Evolutionary conservation across 2,329 filamentous ascomycete species (phyloP), one percentile per base, ranked within the genome.

Genomic region (Lasiodiplodia hormozganensis): DNA sequence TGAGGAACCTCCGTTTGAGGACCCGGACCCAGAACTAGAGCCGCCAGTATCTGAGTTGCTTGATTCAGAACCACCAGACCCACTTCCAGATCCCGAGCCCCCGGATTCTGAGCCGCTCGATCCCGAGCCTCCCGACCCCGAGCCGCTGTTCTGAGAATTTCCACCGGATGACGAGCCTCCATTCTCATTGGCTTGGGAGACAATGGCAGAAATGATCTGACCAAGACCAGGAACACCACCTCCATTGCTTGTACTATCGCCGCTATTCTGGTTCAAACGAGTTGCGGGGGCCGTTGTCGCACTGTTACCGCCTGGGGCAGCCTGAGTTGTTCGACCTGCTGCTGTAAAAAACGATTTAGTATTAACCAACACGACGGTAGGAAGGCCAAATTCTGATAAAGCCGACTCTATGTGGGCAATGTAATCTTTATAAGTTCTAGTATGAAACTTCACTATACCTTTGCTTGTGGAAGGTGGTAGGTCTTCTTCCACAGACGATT

Each of bases 341-440:
- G 53, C 53, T 52, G 43, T 40, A 7, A 18, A 6, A 18, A 28
- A 38, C 10, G 57, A n/a, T 49, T 62, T 49, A 68, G 57, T 62
- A 68, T 58, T 52, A 31, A 21, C 4, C 2, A 38, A 21, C 21
- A 62, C 23, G 14, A 68, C 23, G n/a, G 57, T 47, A 47, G 66
- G 66, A 5, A 62, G 23, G 49, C 54, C 12, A 8, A 47, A 14
- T 16, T 53, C n/a, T n/a, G 47, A 25, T 7, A 70, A 76, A 5
- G 73, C 71, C 4, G 73, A 74, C 68, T 79, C 77, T 38, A 76
- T 70, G 53, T 77, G 77, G 38, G 76, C 68, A 36, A 77, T 62
- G 51, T 25, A 23, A 23, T 62, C 14, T 31, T 40, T n/a, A 11
- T 11, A 51, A 23, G n/a, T 18, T 43, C 14, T 38, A 38, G 47